Evolutionary conservation across 768 basidiomycete species (phyloP).

Genomic region (Leccinum obscurum): DNA sequence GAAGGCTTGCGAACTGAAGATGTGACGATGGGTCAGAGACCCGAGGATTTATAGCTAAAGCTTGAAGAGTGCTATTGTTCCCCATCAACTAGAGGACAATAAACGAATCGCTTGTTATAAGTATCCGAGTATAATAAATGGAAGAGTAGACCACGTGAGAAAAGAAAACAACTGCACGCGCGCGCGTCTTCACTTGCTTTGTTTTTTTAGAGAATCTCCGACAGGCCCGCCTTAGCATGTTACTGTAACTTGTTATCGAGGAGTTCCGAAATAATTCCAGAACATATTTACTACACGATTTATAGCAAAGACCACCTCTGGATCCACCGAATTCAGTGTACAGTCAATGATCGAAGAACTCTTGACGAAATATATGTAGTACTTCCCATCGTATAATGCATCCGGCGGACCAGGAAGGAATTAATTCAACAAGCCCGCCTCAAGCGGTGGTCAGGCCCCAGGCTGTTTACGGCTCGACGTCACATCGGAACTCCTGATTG

Average conservation of each 20-base stretch:
- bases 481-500: neutral
- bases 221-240: too few relatives aligned
- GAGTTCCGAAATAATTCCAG: too few relatives aligned
- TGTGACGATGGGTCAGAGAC: neutral
- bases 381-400: neutral
- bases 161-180: neutral
- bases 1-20: constrained; percentile 1
- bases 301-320: neutral
- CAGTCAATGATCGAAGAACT: neutral
- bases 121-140: neutral
- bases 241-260: neutral
- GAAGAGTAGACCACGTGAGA: neutral
- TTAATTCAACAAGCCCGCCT: neutral
- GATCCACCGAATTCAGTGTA: too few relatives aligned
- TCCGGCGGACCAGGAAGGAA: neutral
- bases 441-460: neutral
- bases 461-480: too few relatives aligned
- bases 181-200: neutral
- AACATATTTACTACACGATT: too few relatives aligned
- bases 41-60: constrained; percentile 27
- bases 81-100: constrained; percentile 7
- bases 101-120: constrained; percentile 15
- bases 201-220: neutral
- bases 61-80: constrained; percentile 21
- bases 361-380: neutral